Percentiles rank a stretch among this genome's conserved stretches.
Conservation (phyloP, 2,329 filamentous ascomycete genomes). For the Penicillium sp. region DNA sequence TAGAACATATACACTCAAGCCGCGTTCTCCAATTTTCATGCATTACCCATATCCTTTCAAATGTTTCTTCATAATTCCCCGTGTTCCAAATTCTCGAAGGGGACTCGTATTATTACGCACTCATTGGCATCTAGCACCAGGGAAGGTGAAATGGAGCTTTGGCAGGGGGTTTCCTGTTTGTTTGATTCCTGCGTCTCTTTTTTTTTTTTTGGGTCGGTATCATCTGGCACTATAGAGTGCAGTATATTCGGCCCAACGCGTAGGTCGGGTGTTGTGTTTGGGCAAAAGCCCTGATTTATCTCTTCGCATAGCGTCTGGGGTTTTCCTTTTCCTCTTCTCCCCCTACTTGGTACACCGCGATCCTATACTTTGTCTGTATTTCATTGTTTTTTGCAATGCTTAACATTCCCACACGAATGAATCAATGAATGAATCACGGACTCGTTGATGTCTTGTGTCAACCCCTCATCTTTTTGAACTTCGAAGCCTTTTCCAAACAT, state of each 20-base stretch:
- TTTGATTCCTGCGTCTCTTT: not conserved
- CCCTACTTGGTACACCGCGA: slow-evolving; percentile 6
- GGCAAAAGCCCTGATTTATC: slow-evolving; percentile 32
- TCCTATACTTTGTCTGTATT: slow-evolving; percentile 16
- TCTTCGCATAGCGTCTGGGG: slow-evolving; percentile 42
- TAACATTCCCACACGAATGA: not conserved
- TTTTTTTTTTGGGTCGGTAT: not conserved
- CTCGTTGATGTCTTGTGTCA: not conserved
- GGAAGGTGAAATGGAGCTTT: not conserved
- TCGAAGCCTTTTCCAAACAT: not conserved
- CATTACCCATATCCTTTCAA: slow-evolving; percentile 5
- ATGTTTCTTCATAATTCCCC: not conserved
- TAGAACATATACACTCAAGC: slow-evolving; percentile 34
- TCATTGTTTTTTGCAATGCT: slow-evolving; percentile 2
- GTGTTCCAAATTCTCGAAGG: not conserved
- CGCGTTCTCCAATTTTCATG: slow-evolving; percentile 6
- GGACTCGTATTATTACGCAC: slow-evolving; percentile 5
- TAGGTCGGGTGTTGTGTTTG: slow-evolving; percentile 7
- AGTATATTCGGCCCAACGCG: slow-evolving; percentile 13
- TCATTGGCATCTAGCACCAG: not conserved
- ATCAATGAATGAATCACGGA: not conserved
- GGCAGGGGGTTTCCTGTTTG: not conserved
- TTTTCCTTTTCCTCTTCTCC: slow-evolving; percentile 25
- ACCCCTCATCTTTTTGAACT: not conserved
- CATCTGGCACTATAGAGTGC: slow-evolving; percentile 15